Base-by-base conservation (phyloP, 2,329 filamentous ascomycete species). In the Ceratocystis cacaofunesta region DNA sequence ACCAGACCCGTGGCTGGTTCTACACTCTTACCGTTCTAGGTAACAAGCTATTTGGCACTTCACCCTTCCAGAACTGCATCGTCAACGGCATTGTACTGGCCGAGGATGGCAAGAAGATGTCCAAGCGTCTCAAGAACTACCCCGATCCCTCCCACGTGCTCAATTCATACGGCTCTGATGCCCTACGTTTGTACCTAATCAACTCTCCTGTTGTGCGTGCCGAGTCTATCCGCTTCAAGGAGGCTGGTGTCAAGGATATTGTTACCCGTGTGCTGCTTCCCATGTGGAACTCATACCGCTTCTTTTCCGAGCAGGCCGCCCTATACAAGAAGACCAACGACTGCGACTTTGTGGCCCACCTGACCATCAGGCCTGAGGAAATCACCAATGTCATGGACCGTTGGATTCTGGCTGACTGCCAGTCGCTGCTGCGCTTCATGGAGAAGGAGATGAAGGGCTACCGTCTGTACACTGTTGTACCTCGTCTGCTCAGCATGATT, bases 331-430 rank as follows among this genome's bases (percentile, higher is more conserved):
- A 70, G 64, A 69, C 65, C 3, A 69, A 68, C n/a, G 70, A 68
- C 28, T 48, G 66, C 4, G 66, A 69, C 12, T 70, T 71, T 66
- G 67, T 68, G 5, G 62, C 67, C 55, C 44, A 67, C 36, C 55
- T 69, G 17, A 67, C 67, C 5, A 69, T 69, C 22, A 65, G 68
- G 25, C 64, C 62, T 6, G 63, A 64, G 1, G 62, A 68, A 28
- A 50, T 71, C 48, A 66, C 41, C 36, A 72, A 71, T 71, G 90
- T 96, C 67, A 95, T 97, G 88, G 92, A 97, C 74, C 84, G 87
- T 68, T 97, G 92, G 92, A 94, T 97, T 70, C 77, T 97, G 72
- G 92, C 92, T 68, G 90, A 88, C 70, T 95, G 89, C 71, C 92
- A 97, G 75, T 95, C 89, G 71, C 79, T 97, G 70, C 80, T 97